Base-by-base conservation (phyloP, 306 rosid species). In the Clitoria ternatea region DNA sequence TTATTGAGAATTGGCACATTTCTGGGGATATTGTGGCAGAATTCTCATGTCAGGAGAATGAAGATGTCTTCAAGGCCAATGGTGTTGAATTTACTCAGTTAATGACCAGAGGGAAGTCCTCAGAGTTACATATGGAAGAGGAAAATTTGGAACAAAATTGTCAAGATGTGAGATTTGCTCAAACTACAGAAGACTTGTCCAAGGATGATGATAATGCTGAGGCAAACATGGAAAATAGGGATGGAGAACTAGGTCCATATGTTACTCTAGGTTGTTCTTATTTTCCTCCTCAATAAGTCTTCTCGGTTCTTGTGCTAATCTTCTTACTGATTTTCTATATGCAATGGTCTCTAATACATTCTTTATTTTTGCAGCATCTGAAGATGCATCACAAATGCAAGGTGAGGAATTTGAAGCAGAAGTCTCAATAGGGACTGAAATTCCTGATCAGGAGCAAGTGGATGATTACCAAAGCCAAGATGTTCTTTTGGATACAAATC, bases 341-440 rank as follows among this genome's bases (percentile, higher is more conserved):
- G 26, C 29, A 63, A 11, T 17, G 69, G 53, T 61, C 61, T 61
- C 50, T 64, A 19, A 57, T 44, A 12, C 52, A 65, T 73, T 44
- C 5, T 30, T 32, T 19, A 20, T 78, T 60, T 12, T 37, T 79
- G 81, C 83, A 86, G 95, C 66, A 6, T 69, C 77, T 49, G 92
- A 84, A 57, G 90, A 76, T 72, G 88, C 77, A 50, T 64, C 81
- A 47, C 74, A 80, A 76, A 77, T 74, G 83, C 80, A 64, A 35
- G 76, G 57, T 24, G 80, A 89, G 59, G 96, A 89, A 72, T 79
- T 32, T 70, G 96, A 90, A 63, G 87, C 84, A 49, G 97, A 90
- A 54, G 85, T 94, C 50, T 89, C 95, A 55, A 89, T 81, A 30
- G 98, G 95, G 74, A 84, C 96, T 45, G 92, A 94, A 30, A 94